phyloP scores from a whole-genome alignment of 306 rosid species.

The Acmispon strigosus region DNA sequence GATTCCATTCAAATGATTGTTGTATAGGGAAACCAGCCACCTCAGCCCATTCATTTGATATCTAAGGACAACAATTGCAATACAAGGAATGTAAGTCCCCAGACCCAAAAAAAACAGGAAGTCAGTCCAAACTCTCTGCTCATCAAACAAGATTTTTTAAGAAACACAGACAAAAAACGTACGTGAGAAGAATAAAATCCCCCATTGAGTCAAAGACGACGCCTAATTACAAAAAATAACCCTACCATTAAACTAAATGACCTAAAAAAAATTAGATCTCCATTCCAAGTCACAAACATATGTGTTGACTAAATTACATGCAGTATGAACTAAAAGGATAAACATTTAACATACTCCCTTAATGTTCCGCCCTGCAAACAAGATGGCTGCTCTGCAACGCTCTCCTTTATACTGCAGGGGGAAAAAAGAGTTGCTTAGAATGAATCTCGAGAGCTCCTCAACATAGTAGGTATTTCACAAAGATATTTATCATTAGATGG shows the following conservation, averaged over 20 bases:
- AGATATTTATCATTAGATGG: constrained; percentile 3
- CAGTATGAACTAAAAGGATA: background rate
- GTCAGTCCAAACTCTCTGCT: constrained; percentile 8
- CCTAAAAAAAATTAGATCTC: constrained; percentile 4
- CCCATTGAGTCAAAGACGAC: background rate
- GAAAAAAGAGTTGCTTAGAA: constrained; percentile 10
- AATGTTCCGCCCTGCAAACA: constrained; percentile 74
- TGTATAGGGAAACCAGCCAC: constrained; percentile 95
- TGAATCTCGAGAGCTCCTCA: background rate
- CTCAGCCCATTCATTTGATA: constrained; percentile 99
- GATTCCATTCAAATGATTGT: constrained; percentile 97
- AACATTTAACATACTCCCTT: constrained; percentile 74
- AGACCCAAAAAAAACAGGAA: background rate
- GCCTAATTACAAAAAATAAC: background rate
- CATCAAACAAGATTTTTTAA: constrained; percentile 6
- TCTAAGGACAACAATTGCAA: constrained; percentile 48
- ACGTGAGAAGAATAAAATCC: constrained; percentile 8
- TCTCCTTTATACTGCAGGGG: constrained; percentile 82
- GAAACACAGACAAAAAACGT: background rate
- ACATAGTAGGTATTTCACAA: background rate
- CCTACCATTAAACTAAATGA: background rate
- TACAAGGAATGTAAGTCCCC: constrained; percentile 18
- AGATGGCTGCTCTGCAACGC: constrained; percentile 82
- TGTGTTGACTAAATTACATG: background rate
- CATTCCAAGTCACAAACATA: background rate